phyloP scores from a whole-genome alignment of 768 basidiomycete genomes.

The Cystofilobasidium macerans region DNA sequence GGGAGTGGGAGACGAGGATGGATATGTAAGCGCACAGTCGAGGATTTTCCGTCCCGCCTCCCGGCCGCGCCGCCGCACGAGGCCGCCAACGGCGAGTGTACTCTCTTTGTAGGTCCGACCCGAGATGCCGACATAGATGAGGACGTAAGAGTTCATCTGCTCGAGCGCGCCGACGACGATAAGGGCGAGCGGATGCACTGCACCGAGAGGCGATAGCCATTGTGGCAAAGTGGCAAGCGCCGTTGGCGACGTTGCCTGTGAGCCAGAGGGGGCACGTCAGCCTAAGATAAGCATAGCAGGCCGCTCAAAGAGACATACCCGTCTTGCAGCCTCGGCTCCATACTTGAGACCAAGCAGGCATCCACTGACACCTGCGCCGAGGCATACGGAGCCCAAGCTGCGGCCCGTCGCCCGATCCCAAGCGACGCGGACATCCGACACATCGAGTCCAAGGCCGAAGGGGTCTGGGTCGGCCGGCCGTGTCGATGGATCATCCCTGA shows the following conservation, averaged over 20 bases:
- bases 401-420: conserved; percentile 67
- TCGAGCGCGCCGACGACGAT: conserved; percentile 41
- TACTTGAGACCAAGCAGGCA: conserved; percentile 42
- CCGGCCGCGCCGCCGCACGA: conserved; percentile 37
- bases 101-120: conserved; percentile 58
- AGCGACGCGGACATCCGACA: conserved; percentile 61
- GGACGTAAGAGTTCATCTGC: conserved; percentile 53
- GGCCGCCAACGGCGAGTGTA: conserved; percentile 49
- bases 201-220: conserved; percentile 5
- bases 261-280: not conserved
- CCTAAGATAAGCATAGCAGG: not conserved
- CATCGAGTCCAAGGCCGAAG: conserved; percentile 20
- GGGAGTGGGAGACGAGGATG: not conserved
- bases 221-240: conserved; percentile 17
- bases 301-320: conserved; percentile 2
- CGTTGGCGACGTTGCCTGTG: conserved; percentile 28
- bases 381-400: conserved; percentile 65
- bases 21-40: conserved; percentile 42
- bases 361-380: conserved; percentile 67
- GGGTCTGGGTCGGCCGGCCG: conserved; percentile 25
- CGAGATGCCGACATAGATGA: conserved; percentile 64
- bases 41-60: conserved; percentile 30
- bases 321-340: not conserved
- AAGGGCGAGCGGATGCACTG: conserved; percentile 36
- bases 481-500: conserved; percentile 28